Evolutionary conservation across 495 filamentous ascomycete genomes (phyloP).

Genomic region (Neurospora sp.): DNA sequence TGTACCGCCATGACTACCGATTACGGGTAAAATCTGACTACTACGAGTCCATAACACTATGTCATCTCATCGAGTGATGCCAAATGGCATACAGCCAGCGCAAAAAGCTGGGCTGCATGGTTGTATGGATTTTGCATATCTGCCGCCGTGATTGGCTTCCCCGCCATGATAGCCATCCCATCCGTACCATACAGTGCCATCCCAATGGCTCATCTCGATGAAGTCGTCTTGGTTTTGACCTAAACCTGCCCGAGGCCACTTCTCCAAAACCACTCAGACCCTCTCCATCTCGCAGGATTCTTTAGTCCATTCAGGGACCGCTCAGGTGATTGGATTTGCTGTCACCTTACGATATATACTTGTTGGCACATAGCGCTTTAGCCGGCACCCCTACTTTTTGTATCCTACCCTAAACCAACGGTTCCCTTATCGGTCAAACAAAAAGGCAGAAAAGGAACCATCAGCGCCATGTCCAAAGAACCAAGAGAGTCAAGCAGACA

Average conservation of each 20-base stretch:
- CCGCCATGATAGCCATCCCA: no score
- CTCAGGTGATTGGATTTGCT: not conserved
- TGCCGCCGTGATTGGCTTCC: no score
- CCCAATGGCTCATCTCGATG: no score
- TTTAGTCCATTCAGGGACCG: not conserved
- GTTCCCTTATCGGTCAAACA: not conserved
- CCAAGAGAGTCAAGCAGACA: slow-evolving; percentile 15
- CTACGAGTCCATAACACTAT: not conserved
- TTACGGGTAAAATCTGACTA: slow-evolving; percentile 9
- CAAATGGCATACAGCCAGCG: slow-evolving; percentile 20
- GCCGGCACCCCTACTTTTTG: not conserved
- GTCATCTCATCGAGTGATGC: slow-evolving; percentile 19
- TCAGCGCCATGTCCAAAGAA: slow-evolving; percentile 18
- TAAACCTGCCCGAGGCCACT: slow-evolving; percentile 23
- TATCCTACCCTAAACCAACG: not conserved
- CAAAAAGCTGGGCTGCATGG: slow-evolving; percentile 14
- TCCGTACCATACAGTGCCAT: no score
- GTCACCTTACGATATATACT: not conserved
- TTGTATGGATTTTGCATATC: not conserved
- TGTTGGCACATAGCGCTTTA: not conserved
- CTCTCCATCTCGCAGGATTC: not conserved
- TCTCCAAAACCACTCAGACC: slow-evolving; percentile 2
- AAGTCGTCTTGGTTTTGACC: slow-evolving; percentile 12
- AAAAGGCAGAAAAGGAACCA: not conserved
- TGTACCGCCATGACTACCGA: not conserved